Base-by-base conservation (phyloP, 495 filamentous ascomycete species). In the Talaromyces thailandensis region DNA sequence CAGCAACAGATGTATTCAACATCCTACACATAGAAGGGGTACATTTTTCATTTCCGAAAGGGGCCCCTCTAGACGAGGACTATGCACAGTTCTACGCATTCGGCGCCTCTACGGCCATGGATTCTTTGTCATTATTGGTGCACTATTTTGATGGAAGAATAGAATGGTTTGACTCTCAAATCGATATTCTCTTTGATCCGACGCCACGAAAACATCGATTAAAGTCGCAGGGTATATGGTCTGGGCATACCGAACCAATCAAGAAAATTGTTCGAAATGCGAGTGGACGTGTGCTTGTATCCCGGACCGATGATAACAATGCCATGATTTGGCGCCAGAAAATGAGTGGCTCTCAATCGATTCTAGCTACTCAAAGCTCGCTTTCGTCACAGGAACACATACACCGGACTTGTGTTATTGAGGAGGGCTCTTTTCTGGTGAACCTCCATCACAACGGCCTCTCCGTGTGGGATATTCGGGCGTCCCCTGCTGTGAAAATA, bases 71-170 rank as follows among this genome's bases (percentile, higher is more conserved):
- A 0, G 65, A 77, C 12, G 78, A 83, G 14, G 77, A 84, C 62
- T 84, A 93, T 74, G 82, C 88, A 14, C 89, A 88, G 66, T 84
- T 93, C 55, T 80, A 86, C 65, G 84, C 81, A 53, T 96, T 95
- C 69, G 89, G 86, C 32, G 78, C 75, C 64, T 82, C 83, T 61
- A 74, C 78, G 26, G 70, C 79, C 6, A 80, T 78, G 3, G 85
- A 86, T 24, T 79, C 85, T 37, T 76, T 98, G 37, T 85, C 86
- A 48, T 69, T 98, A n/a, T 76, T 99, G 7, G 77, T 90, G 14
- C 93, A 98, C 69, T 84, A 88, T 66, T 96, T 96, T 66, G 91
- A 96, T 64, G 93, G 93, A 55, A 83, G 83, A 51, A 83, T 98
- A 62, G 85, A 88, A 64, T 91, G 91, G 77, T 91, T 89, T 70